Conservation (phyloP, 1,139 yeast species). For the Pichia sp. region DNA sequence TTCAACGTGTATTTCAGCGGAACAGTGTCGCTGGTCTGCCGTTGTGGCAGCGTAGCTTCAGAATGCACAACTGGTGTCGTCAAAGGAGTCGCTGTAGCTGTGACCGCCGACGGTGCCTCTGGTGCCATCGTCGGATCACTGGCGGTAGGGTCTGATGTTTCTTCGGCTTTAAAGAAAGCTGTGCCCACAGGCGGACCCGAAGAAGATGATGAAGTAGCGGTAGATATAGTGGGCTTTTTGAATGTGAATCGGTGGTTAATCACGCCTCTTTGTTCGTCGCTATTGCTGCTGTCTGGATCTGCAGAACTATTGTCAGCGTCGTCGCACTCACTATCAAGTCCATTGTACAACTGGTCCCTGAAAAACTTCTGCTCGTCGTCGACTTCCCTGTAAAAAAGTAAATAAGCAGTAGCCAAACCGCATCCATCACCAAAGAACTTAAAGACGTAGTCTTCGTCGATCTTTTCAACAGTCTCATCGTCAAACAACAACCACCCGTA, state of each 20-base stretch:
- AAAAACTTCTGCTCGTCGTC: slow-evolving; percentile 29
- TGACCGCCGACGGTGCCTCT: no score
- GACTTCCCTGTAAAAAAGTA: slow-evolving; percentile 64
- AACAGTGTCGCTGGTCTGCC: not conserved
- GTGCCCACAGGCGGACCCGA: not conserved
- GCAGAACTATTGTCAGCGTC: not conserved
- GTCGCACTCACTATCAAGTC: slow-evolving; percentile 23
- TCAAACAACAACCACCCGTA: slow-evolving; percentile 91
- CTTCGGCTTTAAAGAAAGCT: no score
- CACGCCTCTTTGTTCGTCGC: not conserved
- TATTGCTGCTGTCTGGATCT: not conserved
- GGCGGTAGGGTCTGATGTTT: not conserved
- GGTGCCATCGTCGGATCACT: not conserved
- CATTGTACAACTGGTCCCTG: slow-evolving; percentile 27
- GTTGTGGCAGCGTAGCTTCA: not conserved
- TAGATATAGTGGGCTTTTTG: not conserved
- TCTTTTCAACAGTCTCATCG: slow-evolving; percentile 90
- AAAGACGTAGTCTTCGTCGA: slow-evolving; percentile 77
- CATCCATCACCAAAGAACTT: slow-evolving; percentile 87
- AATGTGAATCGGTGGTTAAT: not conserved
- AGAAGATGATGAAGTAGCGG: not conserved
- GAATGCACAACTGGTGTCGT: not conserved
- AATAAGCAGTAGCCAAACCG: slow-evolving; percentile 88
- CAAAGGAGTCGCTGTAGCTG: not conserved
- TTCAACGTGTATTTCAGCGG: not conserved